phyloP scores from a whole-genome alignment of 2,329 filamentous ascomycete species.

The Talaromyces pinophilus region DNA sequence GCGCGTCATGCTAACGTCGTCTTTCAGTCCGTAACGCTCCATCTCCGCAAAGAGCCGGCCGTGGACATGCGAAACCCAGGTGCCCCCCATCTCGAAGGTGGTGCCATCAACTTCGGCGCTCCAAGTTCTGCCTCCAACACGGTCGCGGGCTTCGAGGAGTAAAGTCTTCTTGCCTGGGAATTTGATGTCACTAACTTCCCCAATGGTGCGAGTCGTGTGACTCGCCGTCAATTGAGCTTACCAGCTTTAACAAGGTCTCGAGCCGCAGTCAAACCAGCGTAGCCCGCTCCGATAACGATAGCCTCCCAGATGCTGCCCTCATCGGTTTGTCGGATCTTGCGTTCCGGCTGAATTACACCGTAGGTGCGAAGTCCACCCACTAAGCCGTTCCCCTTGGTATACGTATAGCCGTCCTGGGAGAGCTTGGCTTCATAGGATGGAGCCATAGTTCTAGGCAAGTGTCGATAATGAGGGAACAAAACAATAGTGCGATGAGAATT shows the following conservation, averaged over 20 bases:
- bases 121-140: constrained; percentile 52
- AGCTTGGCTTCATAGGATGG: constrained; percentile 22
- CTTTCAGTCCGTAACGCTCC: constrained; percentile 45
- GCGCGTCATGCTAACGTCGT: constrained; percentile 35
- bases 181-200: background rate
- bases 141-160: constrained; percentile 51
- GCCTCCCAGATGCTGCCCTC: constrained; percentile 26
- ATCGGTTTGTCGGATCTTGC: constrained; percentile 7
- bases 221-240: constrained; percentile 11
- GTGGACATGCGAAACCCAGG: constrained; percentile 50
- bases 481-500: background rate
- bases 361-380: constrained; percentile 22
- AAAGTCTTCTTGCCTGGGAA: constrained; percentile 37
- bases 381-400: constrained; percentile 23
- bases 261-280: constrained; percentile 35
- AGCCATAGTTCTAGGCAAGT: background rate
- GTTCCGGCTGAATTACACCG: constrained; percentile 24
- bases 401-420: constrained; percentile 20
- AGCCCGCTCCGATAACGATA: constrained; percentile 37
- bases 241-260: constrained; percentile 31
- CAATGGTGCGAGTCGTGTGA: background rate
- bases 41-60: constrained; percentile 47
- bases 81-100: constrained; percentile 52
- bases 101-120: constrained; percentile 44
- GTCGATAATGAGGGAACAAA: background rate